Base-by-base conservation (phyloP, 139 green algal species). In the Edaphochlamys debaryana region DNA sequence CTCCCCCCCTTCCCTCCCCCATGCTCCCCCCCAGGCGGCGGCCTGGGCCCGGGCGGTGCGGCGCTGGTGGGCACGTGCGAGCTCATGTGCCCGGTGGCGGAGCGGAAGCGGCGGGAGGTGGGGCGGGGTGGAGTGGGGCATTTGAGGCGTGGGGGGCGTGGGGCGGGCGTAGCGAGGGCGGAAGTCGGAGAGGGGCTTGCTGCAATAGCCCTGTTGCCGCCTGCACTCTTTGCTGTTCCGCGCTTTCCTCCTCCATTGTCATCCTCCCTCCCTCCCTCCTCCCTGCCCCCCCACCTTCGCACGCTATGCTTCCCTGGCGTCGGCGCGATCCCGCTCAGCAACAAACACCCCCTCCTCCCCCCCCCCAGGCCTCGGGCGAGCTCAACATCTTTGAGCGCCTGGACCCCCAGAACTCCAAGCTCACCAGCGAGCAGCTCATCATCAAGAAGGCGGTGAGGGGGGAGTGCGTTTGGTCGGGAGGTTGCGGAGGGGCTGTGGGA, bases 361-460 rank as follows among this genome's bases (percentile, higher is more conserved):
- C 32, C 1, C 17, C 20, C 13, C 60, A 81, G 75, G 62, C 60
- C n/a, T 63, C 80, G 29, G 89, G 89, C 52, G 85, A 92, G 60
- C 91, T 96, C 32, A 86, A 93, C 67, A 81, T 93, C n/a, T 94
- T 95, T 66, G 94, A 96, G 87, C 88, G 91, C 22, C 25, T 90
- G 15, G 79, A 91, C 64, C 87, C 80, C 17, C 27, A 87, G 30
- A 82, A 90, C 69, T 29, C 80, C 45, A 77, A 80, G 27, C 60
- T 63, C 0, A 95, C 94, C 32, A 86, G 36, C 36, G 62, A 89
- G 0, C 37, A 82, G 11, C 87, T 96, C 42, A 92, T 91, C 0
- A 92, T 96, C 29, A 97, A 94, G 64, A 92, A 94, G 41, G 96
- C 96, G 82, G 89, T 92, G 32, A 87, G 95, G 15, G 93, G 88